Percentiles rank a stretch among this genome's conserved stretches.
Conservation (phyloP, 306 rosid genomes). For the Hippophae tibetana region DNA sequence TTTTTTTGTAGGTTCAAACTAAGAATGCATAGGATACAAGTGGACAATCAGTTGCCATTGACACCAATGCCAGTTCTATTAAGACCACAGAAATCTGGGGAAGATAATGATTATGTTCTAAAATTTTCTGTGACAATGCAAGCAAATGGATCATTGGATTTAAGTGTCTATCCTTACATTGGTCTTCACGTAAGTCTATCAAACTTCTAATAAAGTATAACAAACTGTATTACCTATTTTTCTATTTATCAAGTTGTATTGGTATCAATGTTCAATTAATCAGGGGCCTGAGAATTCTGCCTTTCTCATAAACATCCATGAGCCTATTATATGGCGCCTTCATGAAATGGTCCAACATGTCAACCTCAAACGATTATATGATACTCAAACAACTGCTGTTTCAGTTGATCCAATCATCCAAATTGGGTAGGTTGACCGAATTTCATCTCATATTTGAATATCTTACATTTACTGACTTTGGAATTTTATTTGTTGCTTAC, state of each 20-base stretch:
- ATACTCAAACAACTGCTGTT: conserved; percentile 78
- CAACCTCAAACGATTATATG: conserved; percentile 62
- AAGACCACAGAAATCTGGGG: conserved; percentile 76
- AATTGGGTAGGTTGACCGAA: conserved; percentile 50
- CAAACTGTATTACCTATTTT: conserved; percentile 10
- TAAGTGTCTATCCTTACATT: conserved; percentile 81
- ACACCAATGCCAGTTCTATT: conserved; percentile 94
- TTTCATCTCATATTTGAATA: no score
- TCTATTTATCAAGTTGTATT: neutral
- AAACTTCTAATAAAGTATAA: conserved; percentile 12
- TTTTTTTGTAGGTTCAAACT: conserved; percentile 56
- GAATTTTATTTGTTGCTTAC: conserved; percentile 35
- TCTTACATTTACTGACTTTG: conserved; percentile 7
- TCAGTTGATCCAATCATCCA: conserved; percentile 85
- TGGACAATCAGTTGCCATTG: conserved; percentile 93
- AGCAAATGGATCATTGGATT: conserved; percentile 84
- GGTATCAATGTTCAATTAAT: conserved; percentile 11
- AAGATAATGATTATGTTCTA: conserved; percentile 68
- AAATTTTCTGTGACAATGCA: conserved; percentile 81
- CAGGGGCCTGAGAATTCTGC: conserved; percentile 88
- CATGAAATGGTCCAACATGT: conserved; percentile 92
- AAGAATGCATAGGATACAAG: conserved; percentile 77
- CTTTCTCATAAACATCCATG: conserved; percentile 78
- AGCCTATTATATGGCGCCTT: conserved; percentile 95
- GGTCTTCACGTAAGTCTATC: conserved; percentile 67